Conservation (phyloP, 2,329 filamentous ascomycete genomes). For the Mycosphaerella arachidis region DNA sequence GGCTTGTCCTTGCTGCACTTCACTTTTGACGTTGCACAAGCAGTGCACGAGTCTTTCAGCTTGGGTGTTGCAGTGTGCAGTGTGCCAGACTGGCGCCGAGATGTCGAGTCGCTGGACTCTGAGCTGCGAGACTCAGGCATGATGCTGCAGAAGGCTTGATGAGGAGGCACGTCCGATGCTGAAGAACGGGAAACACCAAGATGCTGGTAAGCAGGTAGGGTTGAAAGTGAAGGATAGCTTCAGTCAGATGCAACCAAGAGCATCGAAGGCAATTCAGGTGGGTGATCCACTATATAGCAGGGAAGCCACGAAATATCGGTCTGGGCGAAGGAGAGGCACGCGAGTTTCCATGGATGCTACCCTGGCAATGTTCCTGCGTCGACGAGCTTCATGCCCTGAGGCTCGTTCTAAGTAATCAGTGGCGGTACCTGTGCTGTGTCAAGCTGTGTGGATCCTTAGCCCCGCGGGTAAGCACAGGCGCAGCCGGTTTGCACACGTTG, state of each 20-base stretch:
- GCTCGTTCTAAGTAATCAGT: not conserved
- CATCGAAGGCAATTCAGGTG: not conserved
- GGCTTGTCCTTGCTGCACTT: conserved; percentile 2
- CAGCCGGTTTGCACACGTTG: not conserved
- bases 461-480: not conserved
- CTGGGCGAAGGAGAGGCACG: not conserved
- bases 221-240: not conserved
- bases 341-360: not conserved
- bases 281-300: not conserved
- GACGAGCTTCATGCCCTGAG: not conserved
- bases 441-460: not conserved
- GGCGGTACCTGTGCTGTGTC: not conserved
- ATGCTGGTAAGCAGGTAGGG: not conserved
- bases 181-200: not conserved
- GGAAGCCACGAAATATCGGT: not conserved
- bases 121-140: not conserved
- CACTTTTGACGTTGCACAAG: not conserved
- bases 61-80: not conserved
- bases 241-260: not conserved
- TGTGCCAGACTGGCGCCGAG: not conserved
- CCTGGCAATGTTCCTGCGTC: not conserved
- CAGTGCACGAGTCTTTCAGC: not conserved
- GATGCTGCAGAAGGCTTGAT: not conserved
- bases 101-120: not conserved
- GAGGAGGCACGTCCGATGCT: not conserved